These are phyloP conservation scores for Pichia sp. DNA, from an alignment of 1,139 yeast genomes.

Conservation along the genomic window DNA sequence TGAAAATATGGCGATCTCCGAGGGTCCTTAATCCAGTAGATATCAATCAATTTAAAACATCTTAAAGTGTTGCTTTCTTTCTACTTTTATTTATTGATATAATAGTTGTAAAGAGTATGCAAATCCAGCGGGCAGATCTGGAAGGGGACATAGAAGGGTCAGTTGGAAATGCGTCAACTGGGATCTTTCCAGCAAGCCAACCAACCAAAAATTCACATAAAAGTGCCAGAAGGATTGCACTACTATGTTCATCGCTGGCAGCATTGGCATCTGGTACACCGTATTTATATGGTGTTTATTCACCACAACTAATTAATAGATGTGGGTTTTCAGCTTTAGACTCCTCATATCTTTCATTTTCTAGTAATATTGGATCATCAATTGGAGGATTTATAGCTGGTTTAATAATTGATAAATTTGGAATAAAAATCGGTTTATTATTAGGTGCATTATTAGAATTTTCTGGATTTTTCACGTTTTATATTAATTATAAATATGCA, in stretches of 20 bases:
- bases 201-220: background rate
- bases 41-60: no score
- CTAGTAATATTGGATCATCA: slow-evolving; percentile 58
- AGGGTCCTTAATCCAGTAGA: no score
- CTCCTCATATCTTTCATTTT: slow-evolving; percentile 58
- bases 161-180: background rate
- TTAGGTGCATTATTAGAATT: slow-evolving; percentile 46
- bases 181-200: slow-evolving; percentile 19
- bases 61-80: no score
- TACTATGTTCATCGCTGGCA: slow-evolving; percentile 31
- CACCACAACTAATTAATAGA: slow-evolving; percentile 58
- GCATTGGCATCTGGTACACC: slow-evolving; percentile 63
- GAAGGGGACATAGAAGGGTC: background rate
- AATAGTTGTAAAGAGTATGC: no score
- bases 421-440: slow-evolving; percentile 47
- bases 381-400: slow-evolving; percentile 70
- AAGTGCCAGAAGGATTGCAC: slow-evolving; percentile 18
- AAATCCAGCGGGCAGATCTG: no score
- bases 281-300: slow-evolving; percentile 63
- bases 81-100: no score
- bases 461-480: slow-evolving; percentile 35
- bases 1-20: no score
- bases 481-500: slow-evolving; percentile 31
- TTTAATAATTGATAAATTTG: slow-evolving; percentile 51
- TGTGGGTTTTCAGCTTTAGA: slow-evolving; percentile 54